Percentiles rank a stretch among this genome's conserved stretches.
Evolutionary conservation across 768 basidiomycete genomes (phyloP).

Genomic region (Termitomyces bulborhizus): DNA sequence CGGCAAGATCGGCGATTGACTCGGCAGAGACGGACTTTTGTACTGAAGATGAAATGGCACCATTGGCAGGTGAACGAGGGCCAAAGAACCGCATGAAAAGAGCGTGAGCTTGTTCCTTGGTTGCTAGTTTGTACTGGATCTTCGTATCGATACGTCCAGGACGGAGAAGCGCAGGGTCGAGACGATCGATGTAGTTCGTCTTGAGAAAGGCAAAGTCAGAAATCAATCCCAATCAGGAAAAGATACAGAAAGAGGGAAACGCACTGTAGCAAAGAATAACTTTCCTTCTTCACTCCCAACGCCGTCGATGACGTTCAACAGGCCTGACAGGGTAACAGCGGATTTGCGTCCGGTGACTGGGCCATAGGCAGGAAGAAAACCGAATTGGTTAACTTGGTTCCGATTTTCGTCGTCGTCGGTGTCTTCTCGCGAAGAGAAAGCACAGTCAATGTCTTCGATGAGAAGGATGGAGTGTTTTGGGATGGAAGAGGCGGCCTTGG

Average conservation of each 20-base stretch:
- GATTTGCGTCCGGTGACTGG: conserved; percentile 14
- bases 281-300: conserved; percentile 58
- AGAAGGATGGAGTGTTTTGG: conserved; percentile 50
- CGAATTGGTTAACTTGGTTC: background rate
- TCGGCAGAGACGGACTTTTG: background rate
- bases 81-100: conserved; percentile 48
- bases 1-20: conserved; percentile 26
- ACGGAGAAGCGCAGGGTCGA: conserved; percentile 50
- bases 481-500: conserved; percentile 36
- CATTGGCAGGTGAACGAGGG: conserved; percentile 1
- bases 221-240: background rate
- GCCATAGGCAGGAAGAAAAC: conserved; percentile 6
- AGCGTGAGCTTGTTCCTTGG: conserved; percentile 35
- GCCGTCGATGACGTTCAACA: conserved; percentile 56
- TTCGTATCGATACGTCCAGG: conserved; percentile 54
- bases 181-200: conserved; percentile 52
- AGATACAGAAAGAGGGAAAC: conserved; percentile 7
- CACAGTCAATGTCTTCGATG: conserved; percentile 59
- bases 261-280: conserved; percentile 53
- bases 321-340: conserved; percentile 45
- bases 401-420: conserved; percentile 19
- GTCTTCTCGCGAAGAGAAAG: conserved; percentile 44
- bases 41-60: background rate
- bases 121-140: conserved; percentile 44
- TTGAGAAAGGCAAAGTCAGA: conserved; percentile 11